Evolutionary conservation across 176 grass and related monocot species (phyloP).

Genomic region (Oropetium thomaeum): DNA sequence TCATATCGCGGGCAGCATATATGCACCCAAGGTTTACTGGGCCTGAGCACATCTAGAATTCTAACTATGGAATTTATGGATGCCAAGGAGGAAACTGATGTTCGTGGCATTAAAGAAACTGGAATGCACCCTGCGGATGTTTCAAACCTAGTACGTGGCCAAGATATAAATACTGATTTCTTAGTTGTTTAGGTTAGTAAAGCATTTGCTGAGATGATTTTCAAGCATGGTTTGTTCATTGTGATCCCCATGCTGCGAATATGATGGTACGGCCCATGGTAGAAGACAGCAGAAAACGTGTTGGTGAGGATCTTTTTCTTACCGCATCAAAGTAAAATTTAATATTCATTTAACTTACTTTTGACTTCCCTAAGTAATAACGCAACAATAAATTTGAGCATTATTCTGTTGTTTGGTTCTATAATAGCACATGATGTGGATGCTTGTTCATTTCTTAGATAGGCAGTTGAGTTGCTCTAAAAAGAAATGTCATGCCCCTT

Average conservation of each 20-base stretch:
- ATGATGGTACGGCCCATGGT: constrained; percentile 89
- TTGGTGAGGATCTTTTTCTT: constrained; percentile 47
- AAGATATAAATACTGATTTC: constrained; percentile 11
- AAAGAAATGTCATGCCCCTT: constrained; percentile 10
- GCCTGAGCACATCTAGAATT: constrained; percentile 79
- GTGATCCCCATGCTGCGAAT: constrained; percentile 97
- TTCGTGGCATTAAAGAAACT: constrained; percentile 58
- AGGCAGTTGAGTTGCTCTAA: background rate
- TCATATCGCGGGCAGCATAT: constrained; percentile 69
- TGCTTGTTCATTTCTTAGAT: constrained; percentile 18
- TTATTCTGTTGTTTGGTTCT: background rate
- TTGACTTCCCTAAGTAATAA: background rate
- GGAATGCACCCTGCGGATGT: constrained; percentile 76
- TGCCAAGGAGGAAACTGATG: constrained; percentile 90
- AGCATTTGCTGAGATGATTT: constrained; percentile 96
- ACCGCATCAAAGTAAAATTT: constrained; percentile 1
- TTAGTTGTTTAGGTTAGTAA: constrained; percentile 60
- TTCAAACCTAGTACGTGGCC: constrained; percentile 78
- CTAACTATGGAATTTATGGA: constrained; percentile 97
- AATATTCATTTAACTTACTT: background rate
- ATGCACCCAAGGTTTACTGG: constrained; percentile 87
- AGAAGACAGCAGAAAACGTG: constrained; percentile 44
- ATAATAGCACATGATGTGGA: background rate
- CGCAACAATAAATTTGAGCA: background rate
- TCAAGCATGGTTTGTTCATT: constrained; percentile 99